Evolutionary conservation across 805 yeast genomes (phyloP), one percentile per base, ranked within the genome.

Genomic region (Nakazawaea wickerhamii): DNA sequence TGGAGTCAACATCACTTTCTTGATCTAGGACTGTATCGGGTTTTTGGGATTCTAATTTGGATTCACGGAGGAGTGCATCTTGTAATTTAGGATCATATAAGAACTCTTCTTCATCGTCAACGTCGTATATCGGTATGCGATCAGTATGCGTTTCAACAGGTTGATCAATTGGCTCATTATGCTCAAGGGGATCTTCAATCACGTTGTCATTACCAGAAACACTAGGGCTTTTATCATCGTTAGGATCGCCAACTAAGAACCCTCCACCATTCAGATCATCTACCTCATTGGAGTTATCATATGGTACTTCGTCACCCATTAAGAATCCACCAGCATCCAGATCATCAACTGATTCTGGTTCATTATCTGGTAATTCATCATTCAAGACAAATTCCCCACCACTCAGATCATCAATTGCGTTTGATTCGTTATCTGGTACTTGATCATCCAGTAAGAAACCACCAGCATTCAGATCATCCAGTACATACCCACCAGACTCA

Each of bases 1-100:
- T 18, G 7, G 45, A 42, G 19, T 36, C 43, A 4, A 30, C 37
- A 27, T 41, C 45, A 28, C 28, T 19, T 34, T 36, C 26, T 35
- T 41, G 17, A 34, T 20, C n/a, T n/a, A n/a, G n/a, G n/a, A n/a
- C n/a, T n/a, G n/a, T n/a, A n/a, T n/a, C n/a, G n/a, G n/a, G n/a
- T n/a, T n/a, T n/a, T n/a, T n/a, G n/a, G n/a, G n/a, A 25, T 25
- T 25, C 13, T 25, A 13, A 25, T 23, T 26, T 5, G 11, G 34
- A 15, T 34, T 14, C 15, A 10, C 9, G 14, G 4, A 34, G 14
- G 5, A 30, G 25, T 10, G 17, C 36, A 11, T 30, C 19, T 18
- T 35, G 36, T 11, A 36, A n/a, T 11, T 23, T 32, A 18, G 44
- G 40, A 26, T 36, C 44, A 30, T 41, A 35, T 5, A 41, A 7